A percentile compares a stretch with the other conserved stretches of the same genome.
Evolutionary conservation across 495 filamentous ascomycete genomes (phyloP).

Genomic region (Daldinia bambusicola): DNA sequence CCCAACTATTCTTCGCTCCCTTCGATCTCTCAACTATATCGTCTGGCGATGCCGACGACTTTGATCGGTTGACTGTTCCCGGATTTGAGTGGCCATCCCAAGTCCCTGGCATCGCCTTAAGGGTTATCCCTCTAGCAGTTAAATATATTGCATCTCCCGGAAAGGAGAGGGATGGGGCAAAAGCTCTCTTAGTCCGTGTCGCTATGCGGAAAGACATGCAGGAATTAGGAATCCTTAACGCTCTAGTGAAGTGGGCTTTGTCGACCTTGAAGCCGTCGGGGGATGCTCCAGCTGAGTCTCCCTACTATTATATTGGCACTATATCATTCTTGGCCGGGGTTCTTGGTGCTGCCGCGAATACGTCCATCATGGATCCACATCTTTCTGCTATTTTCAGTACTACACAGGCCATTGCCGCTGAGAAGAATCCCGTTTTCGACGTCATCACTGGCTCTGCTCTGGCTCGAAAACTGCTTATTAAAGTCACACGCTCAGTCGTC

Average conservation of each 20-base stretch:
- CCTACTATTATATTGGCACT: conserved; percentile 72
- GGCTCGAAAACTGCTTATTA: conserved; percentile 82
- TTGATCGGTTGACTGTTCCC: conserved; percentile 44
- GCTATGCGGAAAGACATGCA: conserved; percentile 90
- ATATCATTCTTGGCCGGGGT: conserved; percentile 82
- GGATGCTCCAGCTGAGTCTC: conserved; percentile 46
- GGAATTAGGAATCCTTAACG: conserved; percentile 71
- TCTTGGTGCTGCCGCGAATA: conserved; percentile 61
- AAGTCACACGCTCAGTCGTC: conserved; percentile 78
- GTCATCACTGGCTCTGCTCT: conserved; percentile 73
- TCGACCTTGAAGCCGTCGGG: conserved; percentile 58
- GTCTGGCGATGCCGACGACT: conserved; percentile 59
- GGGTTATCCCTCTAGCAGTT: conserved; percentile 76
- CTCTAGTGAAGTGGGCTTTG: conserved; percentile 75
- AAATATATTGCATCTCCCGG: conserved; percentile 77
- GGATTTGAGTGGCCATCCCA: conserved; percentile 60
- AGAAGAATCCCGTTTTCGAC: conserved; percentile 54
- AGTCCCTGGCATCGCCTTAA: conserved; percentile 73
- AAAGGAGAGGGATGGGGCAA: conserved; percentile 89
- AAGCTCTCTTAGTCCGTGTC: conserved; percentile 79
- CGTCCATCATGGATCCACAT: conserved; percentile 62
- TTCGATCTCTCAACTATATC: conserved; percentile 92
- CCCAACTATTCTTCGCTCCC: conserved; percentile 89
- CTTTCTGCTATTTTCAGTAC: conserved; percentile 59
- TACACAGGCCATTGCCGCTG: conserved; percentile 57